Evolutionary conservation across 192 early-diverging fungal species (phyloP).

Genomic region (Coemansia erecta): DNA sequence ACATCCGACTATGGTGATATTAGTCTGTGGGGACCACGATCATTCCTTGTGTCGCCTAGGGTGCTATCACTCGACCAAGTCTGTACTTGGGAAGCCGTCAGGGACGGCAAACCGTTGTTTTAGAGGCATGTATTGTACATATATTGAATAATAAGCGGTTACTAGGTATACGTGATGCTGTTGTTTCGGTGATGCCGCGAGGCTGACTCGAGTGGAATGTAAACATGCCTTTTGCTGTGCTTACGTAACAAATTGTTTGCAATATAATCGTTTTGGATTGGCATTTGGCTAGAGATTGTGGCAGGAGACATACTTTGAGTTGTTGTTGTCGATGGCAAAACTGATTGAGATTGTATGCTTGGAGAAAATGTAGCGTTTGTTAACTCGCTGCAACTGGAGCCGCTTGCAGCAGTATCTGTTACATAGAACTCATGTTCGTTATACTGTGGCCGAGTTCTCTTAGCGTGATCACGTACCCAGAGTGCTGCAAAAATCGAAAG

Average conservation of each 20-base stretch:
- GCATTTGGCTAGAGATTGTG: not conserved
- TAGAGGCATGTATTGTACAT: too few relatives aligned
- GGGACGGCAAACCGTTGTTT: too few relatives aligned
- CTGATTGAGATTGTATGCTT: not conserved
- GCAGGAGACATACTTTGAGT: too few relatives aligned
- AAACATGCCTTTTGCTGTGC: constrained; percentile 25
- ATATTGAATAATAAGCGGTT: too few relatives aligned
- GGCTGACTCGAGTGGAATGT: constrained; percentile 24
- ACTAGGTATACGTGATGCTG: too few relatives aligned
- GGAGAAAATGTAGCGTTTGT: not conserved
- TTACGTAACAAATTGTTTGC: constrained; percentile 5
- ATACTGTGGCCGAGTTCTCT: constrained; percentile 24
- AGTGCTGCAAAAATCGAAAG: constrained; percentile 24
- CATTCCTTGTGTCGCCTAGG: not conserved
- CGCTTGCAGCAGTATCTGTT: not conserved
- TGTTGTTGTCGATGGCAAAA: too few relatives aligned
- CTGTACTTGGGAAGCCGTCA: not conserved
- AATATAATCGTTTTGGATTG: not conserved
- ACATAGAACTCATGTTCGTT: constrained; percentile 27
- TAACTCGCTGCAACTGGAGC: not conserved
- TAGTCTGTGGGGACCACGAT: not conserved
- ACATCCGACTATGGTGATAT: not conserved
- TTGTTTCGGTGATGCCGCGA: too few relatives aligned
- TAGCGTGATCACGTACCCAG: constrained; percentile 36
- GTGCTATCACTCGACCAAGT: not conserved